These are phyloP conservation scores for Candida boleticola DNA, from an alignment of 805 yeast genomes.

Conservation along the genomic window DNA sequence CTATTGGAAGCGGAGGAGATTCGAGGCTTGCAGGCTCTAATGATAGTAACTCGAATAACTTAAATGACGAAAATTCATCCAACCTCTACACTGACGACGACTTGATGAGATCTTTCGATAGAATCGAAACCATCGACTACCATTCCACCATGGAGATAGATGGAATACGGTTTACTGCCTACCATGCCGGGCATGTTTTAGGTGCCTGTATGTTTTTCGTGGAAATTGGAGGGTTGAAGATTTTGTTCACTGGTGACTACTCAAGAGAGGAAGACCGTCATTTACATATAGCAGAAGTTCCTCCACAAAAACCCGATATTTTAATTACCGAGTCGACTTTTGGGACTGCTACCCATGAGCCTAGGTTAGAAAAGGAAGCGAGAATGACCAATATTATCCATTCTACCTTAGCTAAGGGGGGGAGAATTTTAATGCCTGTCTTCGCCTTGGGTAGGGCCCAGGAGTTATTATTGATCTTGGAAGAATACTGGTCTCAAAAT, in stretches of 20 bases:
- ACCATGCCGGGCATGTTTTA: slow-evolving; percentile 98
- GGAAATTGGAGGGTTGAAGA: slow-evolving; percentile 88
- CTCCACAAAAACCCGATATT: slow-evolving; percentile 82
- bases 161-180: slow-evolving; percentile 94
- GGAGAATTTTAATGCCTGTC: slow-evolving; percentile 88
- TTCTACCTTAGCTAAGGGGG: slow-evolving; percentile 80
- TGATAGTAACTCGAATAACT: slow-evolving; percentile 7
- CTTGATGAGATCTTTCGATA: slow-evolving; percentile 78
- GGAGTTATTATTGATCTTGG: slow-evolving; percentile 83
- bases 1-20: slow-evolving; percentile 49
- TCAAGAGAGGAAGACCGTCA: slow-evolving; percentile 96
- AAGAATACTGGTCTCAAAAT: slow-evolving; percentile 90
- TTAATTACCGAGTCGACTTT: slow-evolving; percentile 93
- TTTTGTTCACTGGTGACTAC: slow-evolving; percentile 93
- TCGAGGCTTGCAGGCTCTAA: slow-evolving; percentile 17
- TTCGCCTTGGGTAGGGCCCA: slow-evolving; percentile 98
- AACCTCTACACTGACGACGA: slow-evolving; percentile 88
- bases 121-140: slow-evolving; percentile 90
- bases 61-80: background rate
- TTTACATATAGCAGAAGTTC: slow-evolving; percentile 91
- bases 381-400: slow-evolving; percentile 81
- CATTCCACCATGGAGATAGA: slow-evolving; percentile 94
- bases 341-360: slow-evolving; percentile 97
- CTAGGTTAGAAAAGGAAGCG: slow-evolving; percentile 79
- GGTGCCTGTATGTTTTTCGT: slow-evolving; percentile 98